Conservation (phyloP, 108 stramenopile genomes). For the Seminavis robusta region DNA sequence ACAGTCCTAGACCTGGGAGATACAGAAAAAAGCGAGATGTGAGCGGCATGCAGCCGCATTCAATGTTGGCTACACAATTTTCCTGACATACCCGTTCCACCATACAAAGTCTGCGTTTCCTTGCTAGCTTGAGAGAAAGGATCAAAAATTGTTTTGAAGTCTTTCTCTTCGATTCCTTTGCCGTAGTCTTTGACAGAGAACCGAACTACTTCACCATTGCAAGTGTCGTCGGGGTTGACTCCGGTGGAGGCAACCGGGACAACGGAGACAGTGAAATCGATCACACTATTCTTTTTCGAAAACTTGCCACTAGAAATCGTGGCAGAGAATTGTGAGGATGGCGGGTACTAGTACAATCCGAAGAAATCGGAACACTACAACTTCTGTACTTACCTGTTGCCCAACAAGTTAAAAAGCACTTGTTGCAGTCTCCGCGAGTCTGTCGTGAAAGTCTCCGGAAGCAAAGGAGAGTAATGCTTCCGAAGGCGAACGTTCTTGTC, state of each 20-base stretch:
- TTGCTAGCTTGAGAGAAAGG: slow-evolving; percentile 40
- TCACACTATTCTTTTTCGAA: slow-evolving; percentile 18
- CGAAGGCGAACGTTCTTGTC: slow-evolving; percentile 12
- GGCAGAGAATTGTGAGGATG: not conserved
- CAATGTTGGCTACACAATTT: not conserved
- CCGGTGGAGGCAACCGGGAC: not conserved
- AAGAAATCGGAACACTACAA: not conserved
- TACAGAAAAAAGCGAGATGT: no score
- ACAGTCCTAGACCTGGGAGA: slow-evolving; percentile 43
- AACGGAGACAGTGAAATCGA: slow-evolving; percentile 11
- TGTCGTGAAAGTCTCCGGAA: slow-evolving; percentile 8
- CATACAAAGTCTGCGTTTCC: slow-evolving; percentile 1
- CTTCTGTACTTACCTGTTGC: slow-evolving; percentile 23
- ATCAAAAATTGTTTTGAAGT: slow-evolving; percentile 39
- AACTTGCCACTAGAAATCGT: not conserved
- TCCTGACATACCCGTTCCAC: no score
- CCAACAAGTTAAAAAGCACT: slow-evolving; percentile 39
- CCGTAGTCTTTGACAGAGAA: slow-evolving; percentile 44
- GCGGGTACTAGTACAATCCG: not conserved
- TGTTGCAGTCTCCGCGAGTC: slow-evolving; percentile 39
- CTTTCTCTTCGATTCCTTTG: slow-evolving; percentile 36
- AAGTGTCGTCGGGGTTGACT: not conserved
- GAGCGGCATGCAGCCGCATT: no score
- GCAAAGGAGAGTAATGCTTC: not conserved
- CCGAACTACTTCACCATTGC: no score